phyloP scores from a whole-genome alignment of 805 yeast genomes.

The Brettanomyces anomalus region DNA sequence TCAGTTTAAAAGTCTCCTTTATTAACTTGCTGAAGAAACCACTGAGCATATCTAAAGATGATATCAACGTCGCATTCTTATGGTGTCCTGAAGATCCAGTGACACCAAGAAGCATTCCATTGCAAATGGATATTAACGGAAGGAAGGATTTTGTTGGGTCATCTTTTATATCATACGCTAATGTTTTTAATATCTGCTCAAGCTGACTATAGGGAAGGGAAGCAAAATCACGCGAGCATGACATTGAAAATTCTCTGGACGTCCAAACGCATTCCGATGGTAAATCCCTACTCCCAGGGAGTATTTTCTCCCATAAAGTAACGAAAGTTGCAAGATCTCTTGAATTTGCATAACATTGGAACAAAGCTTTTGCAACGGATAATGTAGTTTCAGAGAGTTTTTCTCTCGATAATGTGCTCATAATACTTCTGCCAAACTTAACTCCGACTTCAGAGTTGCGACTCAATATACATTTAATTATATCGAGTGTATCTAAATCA shows the following conservation, averaged over 20 bases:
- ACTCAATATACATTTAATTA: constrained; percentile 38
- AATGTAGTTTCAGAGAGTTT: constrained; percentile 1
- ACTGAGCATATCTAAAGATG: constrained; percentile 9
- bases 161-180: constrained; percentile 8
- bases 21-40: constrained; percentile 17
- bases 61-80: constrained; percentile 13
- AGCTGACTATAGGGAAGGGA: constrained; percentile 42
- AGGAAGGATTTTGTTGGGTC: constrained; percentile 9
- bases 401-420: constrained; percentile 9
- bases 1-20: constrained; percentile 6
- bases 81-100: constrained; percentile 23
- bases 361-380: constrained; percentile 5
- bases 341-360: constrained; percentile 40
- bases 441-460: constrained; percentile 55
- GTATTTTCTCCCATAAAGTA: constrained; percentile 30
- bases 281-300: neutral
- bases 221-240: constrained; percentile 32
- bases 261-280: constrained; percentile 3
- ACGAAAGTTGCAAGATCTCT: constrained; percentile 49
- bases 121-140: constrained; percentile 22
- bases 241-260: constrained; percentile 24
- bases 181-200: constrained; percentile 14
- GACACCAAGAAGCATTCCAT: constrained; percentile 31
- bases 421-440: constrained; percentile 28
- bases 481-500: constrained; percentile 26